Evolutionary conservation across 352 stramenopile species (phyloP), one percentile per base, ranked within the genome.

Genomic region (Pythium folliculosum): DNA sequence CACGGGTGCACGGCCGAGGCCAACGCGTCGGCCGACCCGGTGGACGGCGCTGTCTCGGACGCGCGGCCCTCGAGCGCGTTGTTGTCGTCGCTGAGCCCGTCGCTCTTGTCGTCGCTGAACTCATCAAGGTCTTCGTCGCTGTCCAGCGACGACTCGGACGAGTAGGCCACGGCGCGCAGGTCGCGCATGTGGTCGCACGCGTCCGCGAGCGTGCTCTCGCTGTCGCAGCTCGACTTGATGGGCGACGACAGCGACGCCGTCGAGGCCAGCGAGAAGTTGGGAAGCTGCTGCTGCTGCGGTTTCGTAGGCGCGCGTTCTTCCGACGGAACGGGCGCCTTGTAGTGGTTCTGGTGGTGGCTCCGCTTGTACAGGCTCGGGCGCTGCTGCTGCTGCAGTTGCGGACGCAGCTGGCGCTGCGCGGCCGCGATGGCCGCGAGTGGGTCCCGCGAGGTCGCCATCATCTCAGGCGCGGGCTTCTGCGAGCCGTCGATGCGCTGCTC

Each of bases 401-500:
- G 38, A 44, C 38, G 38, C 17, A 55, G 23, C 16, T 40, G 49
- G 5, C 49, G 25, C 60, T 51, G 50, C 10, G 60, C 21, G 17
- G 27, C 25, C 7, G 50, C 49, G 30, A 66, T 32, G 17, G 60
- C 53, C 12, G 47, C 44, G 9, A 57, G 35, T 9, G 59, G 37
- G 17, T 66, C 56, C 7, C 38, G 38, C 9, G 38, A 7, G 14
- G 9, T 17, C 38, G 9, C 38, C 6, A 13, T 44, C 38, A 44
- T 44, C 38, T 17, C 38, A 17, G 5, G 5, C 32, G 5, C 38
- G 23, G 12, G 16, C 40, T 52, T 62, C 12, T 48, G 38, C 10
- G 55, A 53, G 4, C 48, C 37, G 51, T 84, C 71, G 19, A 90
- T 57, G 23, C 86, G 82, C 67, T 94, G 82, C 62, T 94, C 86